Percentiles rank a stretch among this genome's conserved stretches.
These are phyloP conservation scores for Circinella minor DNA, from an alignment of 371 early-diverging fungal genomes.

Conservation along the genomic window DNA sequence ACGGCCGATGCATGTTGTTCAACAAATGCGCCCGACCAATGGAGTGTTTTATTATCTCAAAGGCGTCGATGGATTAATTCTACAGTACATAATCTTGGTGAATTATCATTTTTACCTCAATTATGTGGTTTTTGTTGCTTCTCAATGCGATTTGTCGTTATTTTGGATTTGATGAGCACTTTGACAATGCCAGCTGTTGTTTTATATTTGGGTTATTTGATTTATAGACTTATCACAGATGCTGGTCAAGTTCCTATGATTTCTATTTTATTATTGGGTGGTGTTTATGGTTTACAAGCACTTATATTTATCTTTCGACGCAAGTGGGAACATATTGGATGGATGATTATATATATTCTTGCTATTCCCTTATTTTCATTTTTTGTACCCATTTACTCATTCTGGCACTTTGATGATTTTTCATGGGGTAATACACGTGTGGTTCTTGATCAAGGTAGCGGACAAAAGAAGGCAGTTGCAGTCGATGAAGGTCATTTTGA, in stretches of 20 bases:
- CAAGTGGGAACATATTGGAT: slow-evolving; percentile 92
- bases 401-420: slow-evolving; percentile 98
- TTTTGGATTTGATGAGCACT: slow-evolving; percentile 90
- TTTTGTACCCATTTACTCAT: slow-evolving; percentile 81
- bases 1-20: slow-evolving; percentile 94
- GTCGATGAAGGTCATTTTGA: slow-evolving; percentile 52
- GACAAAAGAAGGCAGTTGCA: slow-evolving; percentile 63
- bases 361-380: slow-evolving; percentile 86
- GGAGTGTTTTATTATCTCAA: slow-evolving; percentile 94
- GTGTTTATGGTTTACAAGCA: slow-evolving; percentile 84
- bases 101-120: slow-evolving; percentile 82
- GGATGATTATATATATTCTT: slow-evolving; percentile 92
- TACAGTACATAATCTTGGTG: slow-evolving; percentile 95
- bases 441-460: slow-evolving; percentile 71
- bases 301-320: slow-evolving; percentile 83
- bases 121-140: slow-evolving; percentile 96
- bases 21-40: slow-evolving; percentile 96
- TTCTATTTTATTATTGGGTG: slow-evolving; percentile 70
- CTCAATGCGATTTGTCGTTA: slow-evolving; percentile 96
- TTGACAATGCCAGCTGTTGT: slow-evolving; percentile 91
- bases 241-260: slow-evolving; percentile 57
- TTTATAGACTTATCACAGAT: slow-evolving; percentile 56
- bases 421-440: slow-evolving; percentile 97
- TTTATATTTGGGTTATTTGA: slow-evolving; percentile 80
- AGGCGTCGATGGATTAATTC: slow-evolving; percentile 99